Conservation (phyloP, 1,139 yeast species). For the Scheffersomyces lignicola region DNA sequence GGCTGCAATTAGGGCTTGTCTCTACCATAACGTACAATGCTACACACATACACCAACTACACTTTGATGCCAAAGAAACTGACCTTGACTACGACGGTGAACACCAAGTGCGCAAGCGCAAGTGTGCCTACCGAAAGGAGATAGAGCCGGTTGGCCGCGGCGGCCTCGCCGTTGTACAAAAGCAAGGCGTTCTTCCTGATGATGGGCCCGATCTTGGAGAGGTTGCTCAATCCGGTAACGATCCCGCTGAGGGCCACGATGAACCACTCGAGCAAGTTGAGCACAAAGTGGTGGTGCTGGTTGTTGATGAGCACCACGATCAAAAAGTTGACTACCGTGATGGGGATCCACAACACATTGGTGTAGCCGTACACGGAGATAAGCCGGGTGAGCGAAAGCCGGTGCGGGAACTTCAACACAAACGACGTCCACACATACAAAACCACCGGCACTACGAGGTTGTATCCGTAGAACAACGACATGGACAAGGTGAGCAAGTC, state of each 20-base stretch:
- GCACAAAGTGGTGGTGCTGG: constrained; percentile 29
- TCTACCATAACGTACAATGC: too few species aligned
- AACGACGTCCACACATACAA: constrained; percentile 50
- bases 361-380: constrained; percentile 78
- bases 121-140: constrained; percentile 25
- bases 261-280: constrained; percentile 47
- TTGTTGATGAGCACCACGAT: constrained; percentile 47
- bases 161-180: constrained; percentile 26
- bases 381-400: constrained; percentile 40
- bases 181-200: constrained; percentile 34
- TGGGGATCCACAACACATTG: constrained; percentile 77
- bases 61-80: constrained; percentile 44
- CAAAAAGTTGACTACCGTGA: constrained; percentile 57
- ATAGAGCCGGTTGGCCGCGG: constrained; percentile 20
- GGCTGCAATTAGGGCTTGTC: constrained; percentile 6
- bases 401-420: constrained; percentile 41
- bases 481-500: constrained; percentile 66
- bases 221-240: constrained; percentile 49
- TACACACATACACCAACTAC: not conserved
- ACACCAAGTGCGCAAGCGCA: constrained; percentile 39
- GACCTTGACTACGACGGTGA: constrained; percentile 49
- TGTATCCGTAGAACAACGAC: constrained; percentile 69
- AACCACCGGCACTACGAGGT: constrained; percentile 57
- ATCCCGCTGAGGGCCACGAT: constrained; percentile 47
- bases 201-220: constrained; percentile 44